Evolutionary conservation across 129 eudicot species (phyloP).

Genomic region (Glebionis coronaria): DNA sequence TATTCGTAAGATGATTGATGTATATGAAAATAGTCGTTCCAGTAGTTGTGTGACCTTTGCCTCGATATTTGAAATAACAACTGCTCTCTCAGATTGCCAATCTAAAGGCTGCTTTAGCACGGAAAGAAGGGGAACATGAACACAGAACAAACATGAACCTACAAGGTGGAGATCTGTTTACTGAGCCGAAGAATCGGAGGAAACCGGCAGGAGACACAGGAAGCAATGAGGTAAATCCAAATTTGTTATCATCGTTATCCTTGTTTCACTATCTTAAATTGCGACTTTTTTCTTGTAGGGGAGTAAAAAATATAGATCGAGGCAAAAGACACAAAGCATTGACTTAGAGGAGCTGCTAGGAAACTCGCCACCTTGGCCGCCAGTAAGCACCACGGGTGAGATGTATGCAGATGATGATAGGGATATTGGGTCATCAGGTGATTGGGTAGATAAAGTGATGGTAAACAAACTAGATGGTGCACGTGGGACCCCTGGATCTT

Average conservation of each 20-base stretch:
- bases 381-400: constrained; percentile 33
- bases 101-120: constrained; percentile 84
- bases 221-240: constrained; percentile 59
- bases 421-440: constrained; percentile 38
- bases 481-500: constrained; percentile 32
- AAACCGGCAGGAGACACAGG: constrained; percentile 75
- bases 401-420: constrained; percentile 36
- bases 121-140: constrained; percentile 61
- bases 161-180: constrained; percentile 35
- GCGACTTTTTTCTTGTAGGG: constrained; percentile 22
- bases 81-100: constrained; percentile 59
- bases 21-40: not conserved
- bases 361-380: constrained; percentile 52
- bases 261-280: not conserved
- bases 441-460: constrained; percentile 65
- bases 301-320: constrained; percentile 29
- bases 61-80: too few species aligned
- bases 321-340: constrained; percentile 53
- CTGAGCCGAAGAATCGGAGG: constrained; percentile 40
- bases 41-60: not conserved
- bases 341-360: constrained; percentile 50
- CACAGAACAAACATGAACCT: constrained; percentile 10
- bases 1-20: too few species aligned
- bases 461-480: constrained; percentile 80
- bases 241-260: not conserved